phyloP scores from a whole-genome alignment of 148 eudicot genomes.

The Fagopyrum tataricum region DNA sequence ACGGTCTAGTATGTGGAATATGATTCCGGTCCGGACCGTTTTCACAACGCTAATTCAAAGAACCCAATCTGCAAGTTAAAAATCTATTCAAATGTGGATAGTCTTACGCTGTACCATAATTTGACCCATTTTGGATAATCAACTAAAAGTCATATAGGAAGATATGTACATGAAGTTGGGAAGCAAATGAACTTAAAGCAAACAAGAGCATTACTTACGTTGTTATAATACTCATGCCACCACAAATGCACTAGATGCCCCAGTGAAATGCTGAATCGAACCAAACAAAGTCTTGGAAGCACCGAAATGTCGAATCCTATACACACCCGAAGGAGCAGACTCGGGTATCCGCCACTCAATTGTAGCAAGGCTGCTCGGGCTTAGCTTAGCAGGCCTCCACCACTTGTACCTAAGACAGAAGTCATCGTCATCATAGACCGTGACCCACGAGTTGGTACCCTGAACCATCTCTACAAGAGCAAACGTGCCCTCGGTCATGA shows the following conservation, averaged over 20 bases:
- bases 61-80: too few species aligned
- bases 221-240: slow-evolving; percentile 25
- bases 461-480: slow-evolving; percentile 67
- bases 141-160: not conserved
- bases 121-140: not conserved
- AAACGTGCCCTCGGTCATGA: slow-evolving; percentile 89
- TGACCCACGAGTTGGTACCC: slow-evolving; percentile 58
- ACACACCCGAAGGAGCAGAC: slow-evolving; percentile 51
- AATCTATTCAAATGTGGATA: not conserved
- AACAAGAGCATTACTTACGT: not conserved
- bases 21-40: too few species aligned
- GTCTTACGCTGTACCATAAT: not conserved
- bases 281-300: slow-evolving; percentile 68
- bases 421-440: slow-evolving; percentile 86
- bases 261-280: slow-evolving; percentile 58
- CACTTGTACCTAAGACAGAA: slow-evolving; percentile 74
- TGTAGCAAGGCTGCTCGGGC: slow-evolving; percentile 61
- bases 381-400: slow-evolving; percentile 64
- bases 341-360: slow-evolving; percentile 81
- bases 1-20: too few species aligned
- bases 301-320: slow-evolving; percentile 83
- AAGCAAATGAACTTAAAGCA: not conserved
- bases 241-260: slow-evolving; percentile 80
- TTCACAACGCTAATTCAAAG: too few species aligned
- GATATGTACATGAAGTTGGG: not conserved